Evolutionary conservation across 179 eudicot species (phyloP).

Genomic region (Vitellaria paradoxa): DNA sequence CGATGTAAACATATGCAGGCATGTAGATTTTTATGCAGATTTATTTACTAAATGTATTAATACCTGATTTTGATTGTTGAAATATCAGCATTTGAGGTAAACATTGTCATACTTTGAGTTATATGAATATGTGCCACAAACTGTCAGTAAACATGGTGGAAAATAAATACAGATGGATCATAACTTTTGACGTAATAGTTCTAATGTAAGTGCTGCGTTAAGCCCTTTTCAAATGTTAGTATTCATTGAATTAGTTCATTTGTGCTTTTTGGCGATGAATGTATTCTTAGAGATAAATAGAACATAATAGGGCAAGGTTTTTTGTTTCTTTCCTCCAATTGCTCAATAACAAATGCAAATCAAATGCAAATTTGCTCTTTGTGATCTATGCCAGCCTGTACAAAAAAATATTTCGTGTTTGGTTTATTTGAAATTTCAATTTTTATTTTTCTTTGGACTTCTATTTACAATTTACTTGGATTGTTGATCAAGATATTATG

Average conservation of each 20-base stretch:
- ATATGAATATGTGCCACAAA: neutral
- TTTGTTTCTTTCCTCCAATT: slow-evolving; percentile 6
- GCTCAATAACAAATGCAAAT: neutral
- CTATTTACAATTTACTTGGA: neutral
- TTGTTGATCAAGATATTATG: neutral
- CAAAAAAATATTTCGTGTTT: neutral
- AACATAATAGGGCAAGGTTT: neutral
- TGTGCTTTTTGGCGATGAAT: neutral
- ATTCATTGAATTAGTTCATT: neutral
- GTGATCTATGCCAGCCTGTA: neutral
- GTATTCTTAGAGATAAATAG: neutral
- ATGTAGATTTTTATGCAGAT: neutral
- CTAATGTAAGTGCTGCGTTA: neutral
- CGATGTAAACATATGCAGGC: neutral
- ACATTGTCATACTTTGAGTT: neutral
- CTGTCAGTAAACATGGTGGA: neutral
- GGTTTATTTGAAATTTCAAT: neutral
- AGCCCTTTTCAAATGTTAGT: neutral
- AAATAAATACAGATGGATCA: neutral
- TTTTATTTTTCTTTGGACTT: neutral
- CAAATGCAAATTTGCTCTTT: neutral
- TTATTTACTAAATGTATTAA: neutral
- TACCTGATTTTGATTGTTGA: neutral
- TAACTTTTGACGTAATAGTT: neutral
- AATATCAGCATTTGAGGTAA: neutral